phyloP scores from a whole-genome alignment of 495 filamentous ascomycete genomes.

The Penicillium atrosanguineum region DNA sequence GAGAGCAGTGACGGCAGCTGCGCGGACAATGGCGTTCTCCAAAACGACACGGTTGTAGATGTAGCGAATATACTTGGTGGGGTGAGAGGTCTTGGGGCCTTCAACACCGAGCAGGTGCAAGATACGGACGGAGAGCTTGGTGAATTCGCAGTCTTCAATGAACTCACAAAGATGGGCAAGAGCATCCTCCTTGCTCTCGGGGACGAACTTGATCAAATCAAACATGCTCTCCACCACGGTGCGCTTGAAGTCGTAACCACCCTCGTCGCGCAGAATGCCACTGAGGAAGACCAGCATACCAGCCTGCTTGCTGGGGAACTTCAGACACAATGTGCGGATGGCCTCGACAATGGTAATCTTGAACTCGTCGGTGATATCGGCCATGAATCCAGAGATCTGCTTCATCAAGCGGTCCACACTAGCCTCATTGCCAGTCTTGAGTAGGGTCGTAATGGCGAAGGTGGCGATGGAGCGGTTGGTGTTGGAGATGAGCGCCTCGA shows the following conservation, averaged over 20 bases:
- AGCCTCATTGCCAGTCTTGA: slow-evolving; percentile 97
- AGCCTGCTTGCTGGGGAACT: slow-evolving; percentile 97
- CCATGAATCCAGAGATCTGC: slow-evolving; percentile 96
- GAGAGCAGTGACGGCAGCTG: slow-evolving; percentile 90
- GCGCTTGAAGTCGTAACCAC: slow-evolving; percentile 97
- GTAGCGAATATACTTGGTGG: slow-evolving; percentile 98
- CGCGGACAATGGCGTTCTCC: slow-evolving; percentile 94
- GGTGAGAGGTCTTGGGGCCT: slow-evolving; percentile 91
- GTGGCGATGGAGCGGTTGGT: slow-evolving; percentile 97
- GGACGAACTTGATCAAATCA: slow-evolving; percentile 98
- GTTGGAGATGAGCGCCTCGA: slow-evolving; percentile 93
- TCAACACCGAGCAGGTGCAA: slow-evolving; percentile 90
- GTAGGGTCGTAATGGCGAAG: slow-evolving; percentile 94
- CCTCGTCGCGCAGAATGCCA: slow-evolving; percentile 91
- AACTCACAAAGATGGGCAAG: slow-evolving; percentile 97
- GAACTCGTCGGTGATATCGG: slow-evolving; percentile 97
- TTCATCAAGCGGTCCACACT: slow-evolving; percentile 98
- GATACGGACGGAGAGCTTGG: slow-evolving; percentile 93
- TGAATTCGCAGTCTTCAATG: slow-evolving; percentile 99
- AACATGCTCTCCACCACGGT: slow-evolving; percentile 99
- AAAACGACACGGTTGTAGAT: slow-evolving; percentile 99
- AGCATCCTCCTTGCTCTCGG: slow-evolving; percentile 95
- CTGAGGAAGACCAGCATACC: slow-evolving; percentile 97
- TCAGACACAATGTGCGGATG: slow-evolving; percentile 91
- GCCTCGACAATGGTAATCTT: slow-evolving; percentile 99